Evolutionary conservation across 2,329 filamentous ascomycete species (phyloP).

Genomic region (Fusarium beomiforme): DNA sequence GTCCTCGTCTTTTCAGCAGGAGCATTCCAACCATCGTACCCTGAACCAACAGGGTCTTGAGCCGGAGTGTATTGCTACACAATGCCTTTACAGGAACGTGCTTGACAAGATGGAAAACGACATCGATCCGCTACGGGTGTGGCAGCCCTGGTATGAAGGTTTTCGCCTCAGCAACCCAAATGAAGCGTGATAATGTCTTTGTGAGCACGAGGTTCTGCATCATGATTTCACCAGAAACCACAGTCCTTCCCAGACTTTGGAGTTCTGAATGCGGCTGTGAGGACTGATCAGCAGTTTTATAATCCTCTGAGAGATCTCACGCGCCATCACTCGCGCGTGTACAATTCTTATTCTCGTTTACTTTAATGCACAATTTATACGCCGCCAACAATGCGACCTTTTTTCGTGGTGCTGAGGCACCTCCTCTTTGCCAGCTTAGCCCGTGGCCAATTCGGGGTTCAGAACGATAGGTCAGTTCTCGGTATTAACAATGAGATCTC

Average conservation of each 20-base stretch:
- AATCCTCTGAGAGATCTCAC: constrained; percentile 1
- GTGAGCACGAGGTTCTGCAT: not conserved
- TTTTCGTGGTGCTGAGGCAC: constrained; percentile 9
- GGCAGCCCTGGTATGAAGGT: constrained; percentile 26
- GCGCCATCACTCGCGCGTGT: not conserved
- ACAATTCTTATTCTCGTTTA: not conserved
- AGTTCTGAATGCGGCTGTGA: constrained; percentile 23
- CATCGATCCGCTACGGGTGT: constrained; percentile 6
- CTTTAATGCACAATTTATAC: not conserved
- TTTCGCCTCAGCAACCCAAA: constrained; percentile 31
- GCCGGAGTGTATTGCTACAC: not conserved
- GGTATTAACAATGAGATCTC: constrained; percentile 34
- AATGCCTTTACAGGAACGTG: constrained; percentile 16
- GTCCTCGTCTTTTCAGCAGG: not conserved
- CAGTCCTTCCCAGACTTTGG: not conserved
- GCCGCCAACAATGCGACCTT: constrained; percentile 19
- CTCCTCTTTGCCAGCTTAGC: constrained; percentile 13
- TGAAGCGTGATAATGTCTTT: constrained; percentile 30
- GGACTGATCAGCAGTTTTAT: constrained; percentile 16
- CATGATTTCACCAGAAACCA: not conserved
- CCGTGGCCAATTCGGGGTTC: constrained; percentile 19
- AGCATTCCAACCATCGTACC: constrained; percentile 24
- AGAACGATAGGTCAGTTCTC: constrained; percentile 37
- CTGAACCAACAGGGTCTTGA: not conserved
- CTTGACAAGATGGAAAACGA: not conserved